Base-by-base conservation (phyloP, 2,329 filamentous ascomycete species). In the Fusarium oxysporum region DNA sequence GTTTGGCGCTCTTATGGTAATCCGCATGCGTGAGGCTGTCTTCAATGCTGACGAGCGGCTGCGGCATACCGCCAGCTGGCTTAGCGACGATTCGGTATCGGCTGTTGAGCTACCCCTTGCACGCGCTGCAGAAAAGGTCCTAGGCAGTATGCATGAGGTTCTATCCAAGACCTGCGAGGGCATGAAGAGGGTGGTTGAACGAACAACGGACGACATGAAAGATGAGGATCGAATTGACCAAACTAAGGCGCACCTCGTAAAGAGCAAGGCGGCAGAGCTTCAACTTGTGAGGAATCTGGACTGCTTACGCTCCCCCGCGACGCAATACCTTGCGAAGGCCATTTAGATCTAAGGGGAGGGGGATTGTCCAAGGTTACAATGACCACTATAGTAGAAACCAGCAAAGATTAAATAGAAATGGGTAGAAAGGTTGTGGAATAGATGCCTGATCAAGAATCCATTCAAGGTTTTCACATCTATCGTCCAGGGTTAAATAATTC, bases 1-100 rank as follows among this genome's bases (percentile, higher is more conserved):
- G 96, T 98, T 99, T 80, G 96, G 95, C 35, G 96, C 96, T 12
- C 87, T 99, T 50, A 95, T 94, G 79, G 91, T 97, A 3, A 93
- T 93, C 44, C 91, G 96, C 35, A 90, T 99, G 78, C 92, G 96
- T 65, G 94, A 98, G 85, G 95, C 94, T 32, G 92, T 94, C 3
- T 74, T 70, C 51, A 54, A 74, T 37, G 82, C 85, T 58, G 83
- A 78, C 23, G 80, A 71, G 50, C 71, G 76, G 30, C 83, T 97
- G 8, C 82, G 85, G 21, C 80, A 84, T 12, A 88, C 82, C 5
- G 82, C 84, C 10, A 90, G 90, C 69, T 99, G 96, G 96, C 84
- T 93, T 53, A 94, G 92, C 68, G 89, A 88, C 1, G 95, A 98
- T 78, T 85, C 86, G 16, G 92, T 97, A 0, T 76, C 83, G 2